Base-by-base conservation (phyloP, 2,329 filamentous ascomycete genomes). In the Aspergillus arachidicola region DNA sequence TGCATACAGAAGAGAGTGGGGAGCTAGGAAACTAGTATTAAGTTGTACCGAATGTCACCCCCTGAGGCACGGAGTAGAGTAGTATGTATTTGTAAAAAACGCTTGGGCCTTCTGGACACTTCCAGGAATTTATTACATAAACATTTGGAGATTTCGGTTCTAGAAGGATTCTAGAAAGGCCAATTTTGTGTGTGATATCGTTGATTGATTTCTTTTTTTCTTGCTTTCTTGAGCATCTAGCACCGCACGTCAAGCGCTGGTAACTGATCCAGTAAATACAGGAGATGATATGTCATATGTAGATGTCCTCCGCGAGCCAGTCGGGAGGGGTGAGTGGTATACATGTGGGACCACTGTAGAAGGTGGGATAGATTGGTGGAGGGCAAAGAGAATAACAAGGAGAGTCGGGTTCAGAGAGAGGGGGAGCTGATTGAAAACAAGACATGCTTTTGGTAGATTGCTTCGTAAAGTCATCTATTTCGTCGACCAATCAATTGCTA, bases 401-500 rank as follows among this genome's bases (percentile, higher is more conserved):
- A 51, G 14, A 30, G 48, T 28, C 48, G 26, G 14, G 7, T 53
- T n/a, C 50, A 21, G n/a, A 12, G 38, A 19, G 38, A 21, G 11
- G n/a, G 16, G 19, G 30, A 38, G 34, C 9, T 51, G 23, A 21
- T 16, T 55, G 32, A 38, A 30, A 26, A 36, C 9, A 36, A 55
- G 16, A 55, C 11, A 38, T 26, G 51, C 51, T 55, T 54, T 55
- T 55, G 10, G 3, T 32, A 14, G 21, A 38, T 3, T 38, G 51
- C 32, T 55, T 55, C 51, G 32, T 55, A 50, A 56, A 38, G 3
- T 34, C 43, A 46, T 46, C 28, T 56, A 60, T 21, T n/a, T 23
- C 9, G n/a, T 34, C 30, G 30, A 36, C 45, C 28, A 38, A 36
- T 9, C 2, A 46, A 34, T 11, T 48, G 36, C 36, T 12, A 19